Evolutionary conservation across 2,329 filamentous ascomycete species (phyloP).

Genomic region (Aspergillus pseudonomiae): DNA sequence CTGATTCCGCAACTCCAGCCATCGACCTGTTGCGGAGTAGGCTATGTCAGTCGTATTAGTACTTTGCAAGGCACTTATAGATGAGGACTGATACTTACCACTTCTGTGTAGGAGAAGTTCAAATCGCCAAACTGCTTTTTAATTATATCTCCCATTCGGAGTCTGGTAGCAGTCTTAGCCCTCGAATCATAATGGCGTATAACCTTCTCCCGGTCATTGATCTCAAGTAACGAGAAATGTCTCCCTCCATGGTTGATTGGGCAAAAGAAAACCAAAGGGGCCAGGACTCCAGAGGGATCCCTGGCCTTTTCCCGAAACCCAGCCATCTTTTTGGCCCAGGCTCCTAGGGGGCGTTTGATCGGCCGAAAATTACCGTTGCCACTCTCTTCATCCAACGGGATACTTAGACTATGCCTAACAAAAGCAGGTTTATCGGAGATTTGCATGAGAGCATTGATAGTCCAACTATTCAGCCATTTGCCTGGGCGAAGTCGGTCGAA

Average conservation of each 20-base stretch:
- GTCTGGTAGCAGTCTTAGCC: slow-evolving; percentile 16
- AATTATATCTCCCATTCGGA: slow-evolving; percentile 19
- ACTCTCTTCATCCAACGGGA: slow-evolving; percentile 22
- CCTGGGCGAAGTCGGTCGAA: slow-evolving; percentile 23
- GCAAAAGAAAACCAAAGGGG: slow-evolving; percentile 21
- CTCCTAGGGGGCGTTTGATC: slow-evolving; percentile 11
- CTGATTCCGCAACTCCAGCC: slow-evolving; percentile 26
- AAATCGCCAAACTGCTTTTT: slow-evolving; percentile 28
- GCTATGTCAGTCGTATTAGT: slow-evolving; percentile 6
- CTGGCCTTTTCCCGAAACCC: slow-evolving; percentile 3
- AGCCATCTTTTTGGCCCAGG: slow-evolving; percentile 7
- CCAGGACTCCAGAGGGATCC: neutral
- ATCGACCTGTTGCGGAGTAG: slow-evolving; percentile 25
- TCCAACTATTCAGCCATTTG: slow-evolving; percentile 25
- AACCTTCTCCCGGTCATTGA: slow-evolving; percentile 26
- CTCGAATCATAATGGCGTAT: slow-evolving; percentile 31
- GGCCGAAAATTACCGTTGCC: slow-evolving; percentile 17
- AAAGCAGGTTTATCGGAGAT: slow-evolving; percentile 26
- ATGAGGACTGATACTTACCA: slow-evolving; percentile 23
- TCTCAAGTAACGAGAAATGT: slow-evolving; percentile 31
- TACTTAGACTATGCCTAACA: slow-evolving; percentile 23
- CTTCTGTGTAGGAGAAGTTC: slow-evolving; percentile 25
- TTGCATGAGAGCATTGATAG: slow-evolving; percentile 24
- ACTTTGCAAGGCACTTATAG: slow-evolving; percentile 3
- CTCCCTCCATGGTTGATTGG: slow-evolving; percentile 21